Evolutionary conservation across 2,329 filamentous ascomycete genomes (phyloP).

Genomic region (Ophiognomonia clavigignenti-juglandacearum): DNA sequence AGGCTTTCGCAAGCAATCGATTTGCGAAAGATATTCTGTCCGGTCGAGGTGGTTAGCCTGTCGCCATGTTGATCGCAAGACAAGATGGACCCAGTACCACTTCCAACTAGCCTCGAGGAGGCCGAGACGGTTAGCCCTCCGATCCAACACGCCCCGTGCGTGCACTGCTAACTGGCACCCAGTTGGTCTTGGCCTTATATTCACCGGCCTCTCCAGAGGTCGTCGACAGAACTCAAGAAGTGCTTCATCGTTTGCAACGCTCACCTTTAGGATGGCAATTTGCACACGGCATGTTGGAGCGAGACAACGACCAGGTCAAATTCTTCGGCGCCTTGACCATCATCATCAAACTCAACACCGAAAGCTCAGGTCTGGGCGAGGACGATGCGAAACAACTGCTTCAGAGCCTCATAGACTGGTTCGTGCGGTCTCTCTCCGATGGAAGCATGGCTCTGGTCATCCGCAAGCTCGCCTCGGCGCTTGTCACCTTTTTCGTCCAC

Average conservation of each 20-base stretch:
- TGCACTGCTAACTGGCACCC: conserved; percentile 4
- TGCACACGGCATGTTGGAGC: conserved; percentile 68
- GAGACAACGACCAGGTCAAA: conserved; percentile 67
- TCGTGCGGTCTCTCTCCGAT: conserved; percentile 48
- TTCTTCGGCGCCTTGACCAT: conserved; percentile 94
- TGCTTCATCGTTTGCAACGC: conserved; percentile 73
- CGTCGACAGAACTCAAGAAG: conserved; percentile 58
- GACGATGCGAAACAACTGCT: conserved; percentile 56
- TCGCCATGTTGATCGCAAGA: conserved; percentile 12
- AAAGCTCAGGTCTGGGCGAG: conserved; percentile 54
- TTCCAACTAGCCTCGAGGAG: conserved; percentile 29
- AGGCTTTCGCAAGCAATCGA: no score
- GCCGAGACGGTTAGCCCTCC: conserved; percentile 27
- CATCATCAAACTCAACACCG: conserved; percentile 91
- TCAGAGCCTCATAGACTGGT: conserved; percentile 57
- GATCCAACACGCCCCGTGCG: background rate
- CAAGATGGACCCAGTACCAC: conserved; percentile 25
- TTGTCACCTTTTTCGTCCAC: conserved; percentile 71
- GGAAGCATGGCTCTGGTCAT: conserved; percentile 56
- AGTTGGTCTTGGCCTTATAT: conserved; percentile 50
- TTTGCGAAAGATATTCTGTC: no score
- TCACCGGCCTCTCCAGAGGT: conserved; percentile 43
- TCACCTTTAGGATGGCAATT: conserved; percentile 81
- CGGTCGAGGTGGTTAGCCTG: no score
- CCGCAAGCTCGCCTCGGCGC: conserved; percentile 71